phyloP scores from a whole-genome alignment of 2,329 filamentous ascomycete species.

The Fusarium sp. region DNA sequence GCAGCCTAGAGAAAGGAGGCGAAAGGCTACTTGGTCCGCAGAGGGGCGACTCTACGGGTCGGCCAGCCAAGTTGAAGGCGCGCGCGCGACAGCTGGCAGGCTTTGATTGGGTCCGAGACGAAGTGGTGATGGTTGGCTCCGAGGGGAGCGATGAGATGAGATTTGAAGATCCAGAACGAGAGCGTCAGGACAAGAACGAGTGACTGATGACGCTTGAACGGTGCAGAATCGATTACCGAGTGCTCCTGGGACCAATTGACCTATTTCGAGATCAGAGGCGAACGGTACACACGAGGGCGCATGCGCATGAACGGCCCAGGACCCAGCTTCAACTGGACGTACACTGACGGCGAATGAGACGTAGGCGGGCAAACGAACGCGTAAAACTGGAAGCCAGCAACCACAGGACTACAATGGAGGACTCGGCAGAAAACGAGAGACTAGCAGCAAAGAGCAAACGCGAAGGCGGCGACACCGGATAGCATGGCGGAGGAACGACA shows the following conservation, averaged over 20 bases:
- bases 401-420: conserved; percentile 29
- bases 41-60: conserved; percentile 33
- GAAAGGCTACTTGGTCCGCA: conserved; percentile 24
- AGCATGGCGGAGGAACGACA: conserved; percentile 41
- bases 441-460: conserved; percentile 40
- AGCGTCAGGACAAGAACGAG: conserved; percentile 39
- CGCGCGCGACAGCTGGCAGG: conserved; percentile 49
- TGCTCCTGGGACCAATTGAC: conserved; percentile 37
- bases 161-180: conserved; percentile 32
- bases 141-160: conserved; percentile 37
- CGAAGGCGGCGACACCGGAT: conserved; percentile 35
- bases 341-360: conserved; percentile 31
- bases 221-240: conserved; percentile 29
- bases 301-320: conserved; percentile 36
- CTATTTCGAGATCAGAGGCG: conserved; percentile 31
- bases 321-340: conserved; percentile 23
- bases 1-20: conserved; percentile 18
- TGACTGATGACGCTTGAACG: conserved; percentile 35
- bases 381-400: conserved; percentile 31
- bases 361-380: conserved; percentile 24
- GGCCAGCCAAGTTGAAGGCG: conserved; percentile 38
- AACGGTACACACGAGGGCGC: conserved; percentile 23
- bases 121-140: conserved; percentile 37
- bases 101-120: conserved; percentile 47
- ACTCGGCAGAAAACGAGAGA: conserved; percentile 36